Percentiles rank a stretch among this genome's conserved stretches.
These are phyloP conservation scores for Helotiales sp. DNA, from an alignment of 2,329 filamentous ascomycete species.

Conservation along the genomic window DNA sequence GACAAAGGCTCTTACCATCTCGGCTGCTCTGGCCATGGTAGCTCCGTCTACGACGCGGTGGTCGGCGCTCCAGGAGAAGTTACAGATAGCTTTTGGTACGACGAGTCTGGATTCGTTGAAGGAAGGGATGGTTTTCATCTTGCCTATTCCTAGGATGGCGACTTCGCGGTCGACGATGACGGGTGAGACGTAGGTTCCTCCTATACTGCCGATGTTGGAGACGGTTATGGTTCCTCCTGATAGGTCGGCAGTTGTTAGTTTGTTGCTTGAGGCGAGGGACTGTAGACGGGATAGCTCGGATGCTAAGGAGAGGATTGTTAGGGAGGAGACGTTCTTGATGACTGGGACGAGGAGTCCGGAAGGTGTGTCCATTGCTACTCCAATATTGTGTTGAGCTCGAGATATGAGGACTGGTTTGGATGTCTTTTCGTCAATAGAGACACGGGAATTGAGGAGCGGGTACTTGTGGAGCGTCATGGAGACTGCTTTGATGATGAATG, in stretches of 20 bases:
- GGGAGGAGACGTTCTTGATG: conserved; percentile 76
- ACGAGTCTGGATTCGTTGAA: conserved; percentile 61
- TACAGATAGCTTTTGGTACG: conserved; percentile 75
- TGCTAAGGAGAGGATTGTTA: conserved; percentile 77
- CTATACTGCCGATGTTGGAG: conserved; percentile 94
- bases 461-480: conserved; percentile 80
- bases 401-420: conserved; percentile 73
- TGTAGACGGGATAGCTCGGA: conserved; percentile 74
- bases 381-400: conserved; percentile 89
- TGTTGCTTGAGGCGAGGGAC: conserved; percentile 69
- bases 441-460: conserved; percentile 82
- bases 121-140: conserved; percentile 76
- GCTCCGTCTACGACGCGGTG: conserved; percentile 93
- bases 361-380: conserved; percentile 92
- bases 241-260: conserved; percentile 73
- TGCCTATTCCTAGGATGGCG: conserved; percentile 86
- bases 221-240: conserved; percentile 89
- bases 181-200: conserved; percentile 87
- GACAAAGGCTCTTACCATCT: conserved; percentile 73
- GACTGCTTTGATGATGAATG: conserved; percentile 94
- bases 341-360: conserved; percentile 88
- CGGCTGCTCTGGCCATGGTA: conserved; percentile 88
- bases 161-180: conserved; percentile 91
- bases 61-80: conserved; percentile 96
- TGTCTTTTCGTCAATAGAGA: conserved; percentile 59